A percentile compares a stretch with the other conserved stretches of the same genome.
These are phyloP conservation scores for Plicaturopsis crispa DNA, from an alignment of 768 basidiomycete species.

Conservation along the genomic window DNA sequence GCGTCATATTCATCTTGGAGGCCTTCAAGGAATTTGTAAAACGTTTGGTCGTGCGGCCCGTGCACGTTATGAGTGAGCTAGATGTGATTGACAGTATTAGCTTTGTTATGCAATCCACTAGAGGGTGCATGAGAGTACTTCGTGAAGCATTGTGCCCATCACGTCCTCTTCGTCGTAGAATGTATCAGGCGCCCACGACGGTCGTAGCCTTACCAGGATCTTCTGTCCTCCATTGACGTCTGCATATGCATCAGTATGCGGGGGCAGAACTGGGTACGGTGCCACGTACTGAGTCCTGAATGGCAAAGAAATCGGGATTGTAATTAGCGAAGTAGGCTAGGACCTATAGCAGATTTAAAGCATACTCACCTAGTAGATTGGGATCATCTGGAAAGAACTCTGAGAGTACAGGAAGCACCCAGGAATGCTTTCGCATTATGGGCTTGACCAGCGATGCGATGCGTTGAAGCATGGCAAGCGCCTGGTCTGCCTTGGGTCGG, in stretches of 20 bases:
- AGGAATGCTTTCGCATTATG: conserved; percentile 82
- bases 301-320: too few species aligned
- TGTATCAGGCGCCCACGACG: conserved; percentile 53
- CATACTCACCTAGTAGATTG: conserved; percentile 58
- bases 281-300: conserved; percentile 30
- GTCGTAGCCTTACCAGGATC: conserved; percentile 79
- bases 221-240: conserved; percentile 76
- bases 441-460: conserved; percentile 83
- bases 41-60: conserved; percentile 82
- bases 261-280: too few species aligned
- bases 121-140: conserved; percentile 36
- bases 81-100: conserved; percentile 1
- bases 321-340: conserved; percentile 11
- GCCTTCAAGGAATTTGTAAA: conserved; percentile 64
- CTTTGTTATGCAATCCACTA: not conserved
- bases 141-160: conserved; percentile 84
- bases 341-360: not conserved
- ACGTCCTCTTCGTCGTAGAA: conserved; percentile 74
- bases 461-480: conserved; percentile 58
- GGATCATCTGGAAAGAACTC: conserved; percentile 82
- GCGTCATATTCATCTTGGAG: conserved; percentile 84
- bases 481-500: conserved; percentile 58
- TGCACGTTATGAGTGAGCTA: conserved; percentile 87
- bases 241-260: conserved; percentile 16
- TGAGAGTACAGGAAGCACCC: conserved; percentile 73